Base-by-base conservation (phyloP, 306 rosid species). In the Citrullus colocynthis region DNA sequence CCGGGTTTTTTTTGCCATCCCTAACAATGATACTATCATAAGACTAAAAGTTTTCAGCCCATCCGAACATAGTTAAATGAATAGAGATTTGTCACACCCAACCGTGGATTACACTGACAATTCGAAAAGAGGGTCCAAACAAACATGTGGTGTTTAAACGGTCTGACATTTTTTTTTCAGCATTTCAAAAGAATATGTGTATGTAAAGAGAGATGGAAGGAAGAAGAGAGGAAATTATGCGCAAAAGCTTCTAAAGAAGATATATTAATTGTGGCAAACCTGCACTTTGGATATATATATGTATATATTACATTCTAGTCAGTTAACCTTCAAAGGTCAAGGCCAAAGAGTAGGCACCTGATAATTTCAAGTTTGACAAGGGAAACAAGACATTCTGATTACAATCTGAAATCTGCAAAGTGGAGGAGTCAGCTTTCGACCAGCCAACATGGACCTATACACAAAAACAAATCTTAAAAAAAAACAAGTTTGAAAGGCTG, bases 321-420 rank as follows among this genome's bases (percentile, higher is more conserved):
- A 21, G 76, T 73, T 8, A 73, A 49, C 60, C 13, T 49, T 72
- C 44, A 18, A 54, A 52, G 63, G 78, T 15, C 30, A 48, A 49
- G 76, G 59, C 76, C 76, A 72, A 56, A 34, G 45, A 52, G 63
- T 30, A 52, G 63, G 62, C 62, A 52, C 78, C 78, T 74, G 78
- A 74, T 74, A 74, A 30, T 30, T 73, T 73, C 39, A 74, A 56
- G 78, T 74, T 49, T 74, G 78, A 74, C 32, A 52, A 74, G 0
- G 78, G 57, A 74, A 54, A 49, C 78, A 74, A 45, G 41, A 71
- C 34, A 74, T 36, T 74, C 41, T 74, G 78, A 52, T 74, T 74
- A 74, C 78, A 74, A 74, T 51, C 39, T 51, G 39, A 24, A 30
- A 51, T 51, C 60, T 73, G 77, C 77, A 17, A 45, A 72, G 18